A percentile compares a stretch with the other conserved stretches of the same genome.
Evolutionary conservation across 441 rosid genomes (phyloP).

Genomic region (Brassica hybrid): DNA sequence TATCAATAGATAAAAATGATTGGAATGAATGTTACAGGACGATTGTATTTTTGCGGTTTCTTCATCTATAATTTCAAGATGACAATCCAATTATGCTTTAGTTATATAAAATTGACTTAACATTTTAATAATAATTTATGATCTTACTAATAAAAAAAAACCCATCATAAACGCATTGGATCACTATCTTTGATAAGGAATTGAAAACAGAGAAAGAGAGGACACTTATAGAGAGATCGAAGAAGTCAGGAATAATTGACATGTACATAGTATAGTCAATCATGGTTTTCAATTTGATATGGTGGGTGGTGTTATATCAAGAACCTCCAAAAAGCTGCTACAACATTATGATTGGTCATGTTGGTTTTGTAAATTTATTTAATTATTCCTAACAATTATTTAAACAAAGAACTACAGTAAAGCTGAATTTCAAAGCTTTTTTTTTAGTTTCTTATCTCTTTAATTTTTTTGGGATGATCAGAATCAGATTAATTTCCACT

Average conservation of each 20-base stretch:
- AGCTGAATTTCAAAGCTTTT: constrained; percentile 43
- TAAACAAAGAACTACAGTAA: constrained; percentile 35
- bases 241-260: constrained; percentile 40
- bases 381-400: constrained; percentile 29
- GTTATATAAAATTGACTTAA: background rate
- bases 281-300: constrained; percentile 50
- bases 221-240: constrained; percentile 39
- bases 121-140: background rate
- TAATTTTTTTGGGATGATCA: constrained; percentile 36
- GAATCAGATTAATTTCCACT: constrained; percentile 41
- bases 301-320: constrained; percentile 55
- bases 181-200: constrained; percentile 5
- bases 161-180: background rate
- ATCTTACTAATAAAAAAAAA: background rate
- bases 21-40: background rate
- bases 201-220: background rate
- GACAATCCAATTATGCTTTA: background rate
- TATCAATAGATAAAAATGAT: background rate
- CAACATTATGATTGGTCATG: constrained; percentile 59
- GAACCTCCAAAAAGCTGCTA: constrained; percentile 57
- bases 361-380: constrained; percentile 38
- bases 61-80: background rate
- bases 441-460: background rate
- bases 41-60: background rate
- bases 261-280: constrained; percentile 47